Base-by-base conservation (phyloP, 805 yeast species). In the Candida tallmaniae region DNA sequence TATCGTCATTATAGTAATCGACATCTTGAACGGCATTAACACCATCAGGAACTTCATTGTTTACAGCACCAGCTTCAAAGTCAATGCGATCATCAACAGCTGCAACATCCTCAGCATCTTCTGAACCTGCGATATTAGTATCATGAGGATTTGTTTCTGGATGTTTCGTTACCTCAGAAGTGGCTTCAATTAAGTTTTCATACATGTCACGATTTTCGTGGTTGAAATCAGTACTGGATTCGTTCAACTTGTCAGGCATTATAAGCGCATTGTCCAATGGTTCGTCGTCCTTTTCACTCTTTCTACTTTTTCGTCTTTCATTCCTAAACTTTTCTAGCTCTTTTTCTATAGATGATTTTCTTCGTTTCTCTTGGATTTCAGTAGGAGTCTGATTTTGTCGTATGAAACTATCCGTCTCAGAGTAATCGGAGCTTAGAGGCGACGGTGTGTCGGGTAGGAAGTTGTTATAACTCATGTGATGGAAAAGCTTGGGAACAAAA, bases 391-490 rank as follows among this genome's bases (percentile, higher is more conserved):
- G n/a, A n/a, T n/a, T n/a, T n/a, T n/a, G n/a, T n/a, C n/a, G n/a
- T n/a, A n/a, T n/a, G n/a, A n/a, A n/a, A n/a, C n/a, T n/a, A n/a
- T n/a, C n/a, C n/a, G n/a, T n/a, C n/a, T n/a, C n/a, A n/a, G n/a
- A n/a, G n/a, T n/a, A n/a, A n/a, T n/a, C 23, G 23, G 23, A 20
- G 10, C 23, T 20, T 29, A 55, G 41, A 11, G 61, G 61, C 13
- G 60, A 54, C 16, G 60, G 60, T 20, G 45, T 44, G 34, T 44
- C 41, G 9, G 60, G 58, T 11, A 41, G 32, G 32, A 53, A 53
- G 28, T 46, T 40, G 16, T 31, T 34, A 35, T 31, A 35, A 20
- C 34, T 10, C 39, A 35, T 35, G 6, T 7, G 11, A 7, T 20
- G 21, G 30, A n/a, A n/a, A n/a, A n/a, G n/a, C n/a, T n/a, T n/a